A percentile compares a stretch with the other conserved stretches of the same genome.
phyloP scores from a whole-genome alignment of 495 filamentous ascomycete genomes.

The Arthonia radiata region DNA sequence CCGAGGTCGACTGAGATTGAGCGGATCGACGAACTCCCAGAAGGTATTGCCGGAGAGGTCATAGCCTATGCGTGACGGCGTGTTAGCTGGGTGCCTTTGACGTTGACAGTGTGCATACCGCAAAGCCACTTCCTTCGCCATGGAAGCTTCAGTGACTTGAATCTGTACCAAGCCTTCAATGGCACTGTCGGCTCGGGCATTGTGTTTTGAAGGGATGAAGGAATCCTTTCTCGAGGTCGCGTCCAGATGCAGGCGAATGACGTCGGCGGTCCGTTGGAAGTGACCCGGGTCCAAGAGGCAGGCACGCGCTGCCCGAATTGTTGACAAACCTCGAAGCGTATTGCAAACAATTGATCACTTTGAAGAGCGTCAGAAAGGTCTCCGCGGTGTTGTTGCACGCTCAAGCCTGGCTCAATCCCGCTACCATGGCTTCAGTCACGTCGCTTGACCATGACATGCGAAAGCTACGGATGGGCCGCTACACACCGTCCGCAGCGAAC shows the following conservation, averaged over 20 bases:
- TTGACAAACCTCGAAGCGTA: conserved; percentile 43
- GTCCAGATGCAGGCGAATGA: too few relatives aligned
- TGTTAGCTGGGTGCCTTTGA: conserved; percentile 3
- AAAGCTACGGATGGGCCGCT: conserved; percentile 75
- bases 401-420: too few relatives aligned
- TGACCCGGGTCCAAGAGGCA: too few relatives aligned
- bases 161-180: conserved; percentile 56
- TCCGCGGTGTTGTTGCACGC: too few relatives aligned
- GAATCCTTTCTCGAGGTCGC: too few relatives aligned
- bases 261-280: conserved; percentile 4
- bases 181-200: too few relatives aligned
- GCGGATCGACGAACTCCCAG: conserved; percentile 64
- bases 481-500: conserved; percentile 75
- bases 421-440: conserved; percentile 71
- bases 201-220: too few relatives aligned
- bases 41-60: conserved; percentile 81
- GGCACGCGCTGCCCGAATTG: too few relatives aligned
- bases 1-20: conserved; percentile 24
- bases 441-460: conserved; percentile 91
- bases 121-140: conserved; percentile 67
- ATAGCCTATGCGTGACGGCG: conserved; percentile 26
- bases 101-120: conserved; percentile 24
- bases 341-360: conserved; percentile 8
- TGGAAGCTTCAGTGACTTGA: conserved; percentile 62
- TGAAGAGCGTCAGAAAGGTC: too few relatives aligned